phyloP scores from a whole-genome alignment of 805 yeast species.

The Pichia exigua region DNA sequence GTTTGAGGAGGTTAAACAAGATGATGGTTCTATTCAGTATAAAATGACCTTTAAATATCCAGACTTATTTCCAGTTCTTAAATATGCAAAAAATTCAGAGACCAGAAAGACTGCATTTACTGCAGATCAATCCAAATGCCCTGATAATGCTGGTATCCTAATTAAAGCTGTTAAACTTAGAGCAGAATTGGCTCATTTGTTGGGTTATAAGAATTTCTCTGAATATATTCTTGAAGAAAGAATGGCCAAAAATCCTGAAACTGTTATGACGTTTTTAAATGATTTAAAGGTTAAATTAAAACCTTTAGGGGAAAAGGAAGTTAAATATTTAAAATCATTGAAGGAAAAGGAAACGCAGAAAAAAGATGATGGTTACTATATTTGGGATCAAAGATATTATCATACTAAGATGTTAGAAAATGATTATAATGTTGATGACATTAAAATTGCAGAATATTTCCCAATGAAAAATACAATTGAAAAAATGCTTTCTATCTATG shows the following conservation, averaged over 20 bases:
- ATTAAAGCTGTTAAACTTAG: conserved; percentile 54
- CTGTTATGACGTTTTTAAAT: conserved; percentile 51
- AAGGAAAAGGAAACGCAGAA: conserved; percentile 41
- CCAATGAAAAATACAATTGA: conserved; percentile 61
- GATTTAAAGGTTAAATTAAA: conserved; percentile 53
- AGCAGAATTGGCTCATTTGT: conserved; percentile 47
- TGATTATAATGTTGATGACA: conserved; percentile 64
- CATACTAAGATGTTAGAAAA: conserved; percentile 58
- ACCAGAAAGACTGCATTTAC: conserved; percentile 61
- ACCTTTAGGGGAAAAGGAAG: conserved; percentile 53
- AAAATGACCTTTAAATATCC: conserved; percentile 80
- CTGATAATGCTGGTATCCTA: conserved; percentile 56
- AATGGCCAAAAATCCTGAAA: conserved; percentile 66
- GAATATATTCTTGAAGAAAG: conserved; percentile 66
- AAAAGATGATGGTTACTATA: conserved; percentile 37
- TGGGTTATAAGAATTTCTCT: conserved; percentile 65
- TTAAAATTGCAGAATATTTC: conserved; percentile 67
- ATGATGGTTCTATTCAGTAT: conserved; percentile 33
- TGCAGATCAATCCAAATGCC: conserved; percentile 62
- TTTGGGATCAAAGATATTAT: conserved; percentile 72
- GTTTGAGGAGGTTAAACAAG: conserved; percentile 38
- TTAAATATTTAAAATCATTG: conserved; percentile 38
- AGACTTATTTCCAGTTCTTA: conserved; percentile 69
- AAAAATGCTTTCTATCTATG: conserved; percentile 67
- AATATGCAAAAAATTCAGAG: conserved; percentile 53